These are phyloP conservation scores for Paecilomyces sp. DNA, from an alignment of 2,329 filamentous ascomycete genomes.

Conservation along the genomic window DNA sequence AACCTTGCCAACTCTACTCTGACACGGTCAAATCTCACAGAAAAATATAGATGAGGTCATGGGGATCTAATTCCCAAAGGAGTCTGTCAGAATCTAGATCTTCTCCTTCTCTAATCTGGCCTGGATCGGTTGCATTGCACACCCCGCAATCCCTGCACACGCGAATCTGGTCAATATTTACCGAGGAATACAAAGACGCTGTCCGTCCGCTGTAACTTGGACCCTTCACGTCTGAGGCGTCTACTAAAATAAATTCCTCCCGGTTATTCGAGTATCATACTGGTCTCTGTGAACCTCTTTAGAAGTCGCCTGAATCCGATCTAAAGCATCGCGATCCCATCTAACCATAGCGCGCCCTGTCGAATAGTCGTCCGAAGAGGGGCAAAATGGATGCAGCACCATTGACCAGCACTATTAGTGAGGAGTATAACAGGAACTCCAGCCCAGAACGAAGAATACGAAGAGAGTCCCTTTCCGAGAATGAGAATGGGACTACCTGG, in stretches of 20 bases:
- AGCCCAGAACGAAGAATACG: constrained; percentile 8
- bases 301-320: neutral
- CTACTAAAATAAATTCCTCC: neutral
- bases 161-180: neutral
- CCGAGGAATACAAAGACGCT: neutral
- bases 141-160: neutral
- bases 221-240: neutral
- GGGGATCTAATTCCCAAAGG: neutral
- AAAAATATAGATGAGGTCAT: neutral
- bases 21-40: too few species aligned
- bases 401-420: constrained; percentile 10
- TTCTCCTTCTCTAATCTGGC: neutral
- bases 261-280: neutral
- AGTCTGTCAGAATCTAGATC: neutral
- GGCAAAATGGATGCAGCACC: constrained; percentile 10
- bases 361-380: neutral
- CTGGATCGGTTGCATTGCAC: neutral
- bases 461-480: constrained; percentile 4
- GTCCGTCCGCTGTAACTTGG: neutral
- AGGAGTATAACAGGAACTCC: constrained; percentile 8
- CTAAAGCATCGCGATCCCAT: neutral
- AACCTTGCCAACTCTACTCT: neutral
- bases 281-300: neutral
- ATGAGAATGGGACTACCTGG: constrained; percentile 8
- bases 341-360: neutral